Percentiles rank a stretch among this genome's conserved stretches.
Conservation (phyloP, 2,329 filamentous ascomycete species). For the Shiraia bambusicola region DNA sequence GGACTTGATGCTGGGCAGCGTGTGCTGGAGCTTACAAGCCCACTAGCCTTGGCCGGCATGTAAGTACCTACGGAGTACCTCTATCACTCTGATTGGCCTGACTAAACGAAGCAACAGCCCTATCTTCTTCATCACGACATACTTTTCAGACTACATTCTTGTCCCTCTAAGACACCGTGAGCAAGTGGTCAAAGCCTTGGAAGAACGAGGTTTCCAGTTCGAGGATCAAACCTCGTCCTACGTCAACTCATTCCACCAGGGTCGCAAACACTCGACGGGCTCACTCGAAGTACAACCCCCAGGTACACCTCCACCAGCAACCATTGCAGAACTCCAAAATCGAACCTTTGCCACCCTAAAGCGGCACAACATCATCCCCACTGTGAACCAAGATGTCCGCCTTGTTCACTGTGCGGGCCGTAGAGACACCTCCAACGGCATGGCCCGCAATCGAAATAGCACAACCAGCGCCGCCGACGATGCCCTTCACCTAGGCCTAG, state of each 20-base stretch:
- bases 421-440: conserved; percentile 39
- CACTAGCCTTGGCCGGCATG: conserved; percentile 87
- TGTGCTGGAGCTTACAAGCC: conserved; percentile 87
- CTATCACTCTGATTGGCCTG: neutral
- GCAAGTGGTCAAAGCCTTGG: conserved; percentile 74
- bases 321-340: conserved; percentile 74
- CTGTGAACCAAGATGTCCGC: conserved; percentile 66
- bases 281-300: conserved; percentile 54
- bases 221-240: conserved; percentile 64
- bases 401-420: conserved; percentile 81
- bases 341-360: conserved; percentile 84
- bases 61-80: conserved; percentile 48
- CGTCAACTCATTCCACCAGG: conserved; percentile 56
- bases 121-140: conserved; percentile 98
- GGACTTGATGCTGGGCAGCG: conserved; percentile 88
- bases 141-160: conserved; percentile 95
- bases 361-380: conserved; percentile 71
- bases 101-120: conserved; percentile 55
- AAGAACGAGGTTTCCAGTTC: conserved; percentile 81
- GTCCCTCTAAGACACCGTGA: conserved; percentile 74
- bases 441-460: conserved; percentile 30
- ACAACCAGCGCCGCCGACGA: conserved; percentile 43
- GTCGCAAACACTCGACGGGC: conserved; percentile 50
- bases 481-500: conserved; percentile 50
- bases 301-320: conserved; percentile 74